Evolutionary conservation across 768 basidiomycete species (phyloP), one percentile per base, ranked within the genome.

Genomic region (Pulveroboletus sp.): DNA sequence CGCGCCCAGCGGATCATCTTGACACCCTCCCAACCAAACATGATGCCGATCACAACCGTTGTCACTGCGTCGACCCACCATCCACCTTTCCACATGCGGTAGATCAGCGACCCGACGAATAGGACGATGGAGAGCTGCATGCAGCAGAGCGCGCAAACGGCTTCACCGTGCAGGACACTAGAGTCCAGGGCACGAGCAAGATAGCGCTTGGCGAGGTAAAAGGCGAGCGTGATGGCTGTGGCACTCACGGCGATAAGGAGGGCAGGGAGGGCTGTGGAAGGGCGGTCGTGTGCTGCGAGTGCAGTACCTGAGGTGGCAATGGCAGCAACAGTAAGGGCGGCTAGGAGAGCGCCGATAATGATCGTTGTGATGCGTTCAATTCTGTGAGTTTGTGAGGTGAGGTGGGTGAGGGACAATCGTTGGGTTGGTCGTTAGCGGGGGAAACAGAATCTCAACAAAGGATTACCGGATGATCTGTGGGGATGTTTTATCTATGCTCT

Each of bases 21-120:
- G 36, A 60, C 14, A 1, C 74, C 76, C 42, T 77, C 76, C 71
- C 74, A 72, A 9, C 68, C 73, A 47, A 77, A 77, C 40, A 76
- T 55, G 8, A 74, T 3, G 3, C 67, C 69, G 30, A 77, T 63
- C 10, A 69, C 46, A 24, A 77, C 65, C 1, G 74, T 65, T 10
- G 76, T 76, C n/a, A 68, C 69, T 17, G 71, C 58, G 48, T 77
- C 76, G 11, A 75, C 60, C 76, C 76, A 77, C 76, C 76, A 76
- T 0, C 75, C 76, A n/a, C 72, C 69, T 6, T 58, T 50, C 76
- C 76, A 75, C 5, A 69, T 54, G 7, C 68, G 58, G 39, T 63
- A 75, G 27, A 76, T 63, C 42, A 75, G 48, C 5, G 69, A 68
- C 2, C 76, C 76, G 2, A 71, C 36, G 47, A 77, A 71, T 12